phyloP scores from a whole-genome alignment of 208 protist species.

The Porcisia hertigi region DNA sequence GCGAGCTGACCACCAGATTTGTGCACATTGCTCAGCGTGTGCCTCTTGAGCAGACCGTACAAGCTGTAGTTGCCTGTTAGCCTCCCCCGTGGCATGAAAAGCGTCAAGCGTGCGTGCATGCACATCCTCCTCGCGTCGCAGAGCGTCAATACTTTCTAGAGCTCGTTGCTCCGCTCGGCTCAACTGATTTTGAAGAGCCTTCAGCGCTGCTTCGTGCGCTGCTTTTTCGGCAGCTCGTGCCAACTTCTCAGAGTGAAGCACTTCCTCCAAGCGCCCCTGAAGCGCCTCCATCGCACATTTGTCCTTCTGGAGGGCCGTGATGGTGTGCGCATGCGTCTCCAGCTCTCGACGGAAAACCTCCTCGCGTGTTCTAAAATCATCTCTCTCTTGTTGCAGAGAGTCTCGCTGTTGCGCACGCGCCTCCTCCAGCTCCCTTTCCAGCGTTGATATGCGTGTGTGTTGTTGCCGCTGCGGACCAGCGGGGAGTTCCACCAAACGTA shows the following conservation, averaged over 20 bases:
- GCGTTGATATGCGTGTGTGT: not conserved
- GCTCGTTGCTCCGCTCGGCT: not conserved
- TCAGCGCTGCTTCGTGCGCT: not conserved
- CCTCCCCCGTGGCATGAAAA: slow-evolving; percentile 11
- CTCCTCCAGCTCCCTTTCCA: slow-evolving; percentile 7
- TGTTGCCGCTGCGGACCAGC: not conserved
- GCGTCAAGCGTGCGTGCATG: slow-evolving; percentile 11
- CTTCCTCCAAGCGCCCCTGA: slow-evolving; percentile 1
- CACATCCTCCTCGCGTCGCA: slow-evolving; percentile 13
- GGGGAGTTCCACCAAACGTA: not conserved
- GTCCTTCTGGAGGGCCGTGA: not conserved
- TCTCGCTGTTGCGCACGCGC: not conserved
- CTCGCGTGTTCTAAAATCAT: not conserved
- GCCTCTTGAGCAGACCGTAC: not conserved
- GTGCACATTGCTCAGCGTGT: not conserved
- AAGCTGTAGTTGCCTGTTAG: not conserved
- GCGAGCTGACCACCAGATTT: slow-evolving; percentile 16
- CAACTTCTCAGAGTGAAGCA: slow-evolving; percentile 1
- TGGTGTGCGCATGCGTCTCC: not conserved
- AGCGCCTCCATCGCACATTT: not conserved
- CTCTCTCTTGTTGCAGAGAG: not conserved
- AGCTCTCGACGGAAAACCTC: not conserved
- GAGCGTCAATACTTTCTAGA: not conserved
- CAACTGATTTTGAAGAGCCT: not conserved
- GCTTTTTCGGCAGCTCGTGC: not conserved